These are phyloP conservation scores for Tubosaeta brunneosetosa DNA, from an alignment of 768 basidiomycete genomes.

Conservation along the genomic window DNA sequence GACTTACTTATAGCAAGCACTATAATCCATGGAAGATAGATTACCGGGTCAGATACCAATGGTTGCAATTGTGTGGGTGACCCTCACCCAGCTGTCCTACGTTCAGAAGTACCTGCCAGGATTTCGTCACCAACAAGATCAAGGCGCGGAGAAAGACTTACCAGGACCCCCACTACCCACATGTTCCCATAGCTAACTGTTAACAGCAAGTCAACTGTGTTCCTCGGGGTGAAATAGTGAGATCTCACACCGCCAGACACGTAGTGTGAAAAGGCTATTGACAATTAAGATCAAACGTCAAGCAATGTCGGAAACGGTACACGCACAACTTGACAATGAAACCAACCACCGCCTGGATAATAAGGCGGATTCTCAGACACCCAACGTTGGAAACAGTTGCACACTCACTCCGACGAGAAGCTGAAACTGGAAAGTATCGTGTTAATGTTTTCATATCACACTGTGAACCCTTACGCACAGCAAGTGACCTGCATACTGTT, in stretches of 20 bases:
- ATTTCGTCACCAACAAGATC: not conserved
- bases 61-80: not conserved
- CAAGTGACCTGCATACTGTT: conserved; percentile 41
- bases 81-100: conserved; percentile 49
- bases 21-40: conserved; percentile 4
- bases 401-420: conserved; percentile 34
- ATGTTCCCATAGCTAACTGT: conserved; percentile 54
- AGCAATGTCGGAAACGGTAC: not conserved
- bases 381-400: not conserved
- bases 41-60: not conserved
- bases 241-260: conserved; percentile 57
- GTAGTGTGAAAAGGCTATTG: conserved; percentile 49
- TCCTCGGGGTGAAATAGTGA: conserved; percentile 4
- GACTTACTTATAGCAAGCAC: conserved; percentile 39
- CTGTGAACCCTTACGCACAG: conserved; percentile 32
- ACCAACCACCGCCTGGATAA: conserved; percentile 46
- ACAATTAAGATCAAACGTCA: not conserved
- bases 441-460: conserved; percentile 7
- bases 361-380: conserved; percentile 3
- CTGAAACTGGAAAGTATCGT: conserved; percentile 36
- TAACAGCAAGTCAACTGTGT: not conserved
- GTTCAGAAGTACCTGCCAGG: conserved; percentile 40
- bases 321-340: conserved; percentile 54
- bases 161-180: conserved; percentile 42
- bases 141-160: conserved; percentile 24